Conservation (phyloP, 1,139 yeast genomes). For the Suhomyces taliae region DNA sequence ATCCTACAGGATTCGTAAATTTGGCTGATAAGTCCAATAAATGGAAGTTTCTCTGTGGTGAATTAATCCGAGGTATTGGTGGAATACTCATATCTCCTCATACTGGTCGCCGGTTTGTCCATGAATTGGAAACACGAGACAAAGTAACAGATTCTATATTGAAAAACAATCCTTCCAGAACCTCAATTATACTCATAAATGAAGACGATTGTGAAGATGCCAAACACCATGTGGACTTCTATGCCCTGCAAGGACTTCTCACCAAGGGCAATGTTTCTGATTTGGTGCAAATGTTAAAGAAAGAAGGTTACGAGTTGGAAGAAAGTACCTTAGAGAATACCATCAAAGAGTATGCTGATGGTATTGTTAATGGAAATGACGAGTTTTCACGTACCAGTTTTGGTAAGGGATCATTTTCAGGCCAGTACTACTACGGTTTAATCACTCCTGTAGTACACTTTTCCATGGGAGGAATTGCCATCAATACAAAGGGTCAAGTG, state of each 20-base stretch:
- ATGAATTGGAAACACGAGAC: slow-evolving; percentile 39
- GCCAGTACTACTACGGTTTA: slow-evolving; percentile 29
- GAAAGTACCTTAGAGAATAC: slow-evolving; percentile 11
- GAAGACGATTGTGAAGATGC: slow-evolving; percentile 30
- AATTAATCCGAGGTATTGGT: slow-evolving; percentile 38
- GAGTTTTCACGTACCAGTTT: slow-evolving; percentile 22
- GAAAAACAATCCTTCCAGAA: slow-evolving; percentile 20
- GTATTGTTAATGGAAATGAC: slow-evolving; percentile 16
- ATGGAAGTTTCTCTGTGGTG: slow-evolving; percentile 41
- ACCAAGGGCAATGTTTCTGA: slow-evolving; percentile 25
- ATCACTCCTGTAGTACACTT: slow-evolving; percentile 42
- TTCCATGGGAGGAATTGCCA: slow-evolving; percentile 42
- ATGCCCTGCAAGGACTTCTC: slow-evolving; percentile 28
- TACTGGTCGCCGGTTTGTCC: slow-evolving; percentile 34
- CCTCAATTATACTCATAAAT: slow-evolving; percentile 29
- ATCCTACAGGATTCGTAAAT: slow-evolving; percentile 42
- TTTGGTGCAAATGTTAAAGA: slow-evolving; percentile 18
- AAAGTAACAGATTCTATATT: slow-evolving; percentile 29
- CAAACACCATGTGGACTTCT: slow-evolving; percentile 30
- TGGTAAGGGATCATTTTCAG: slow-evolving; percentile 12
- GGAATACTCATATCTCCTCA: slow-evolving; percentile 34
- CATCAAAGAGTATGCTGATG: slow-evolving; percentile 15
- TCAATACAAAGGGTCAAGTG: slow-evolving; percentile 28
- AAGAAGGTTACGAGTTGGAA: slow-evolving; percentile 10
- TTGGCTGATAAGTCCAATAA: slow-evolving; percentile 13